Percentiles rank a stretch among this genome's conserved stretches.
Conservation (phyloP, 768 basidiomycete genomes). For the Boletus sp. region DNA sequence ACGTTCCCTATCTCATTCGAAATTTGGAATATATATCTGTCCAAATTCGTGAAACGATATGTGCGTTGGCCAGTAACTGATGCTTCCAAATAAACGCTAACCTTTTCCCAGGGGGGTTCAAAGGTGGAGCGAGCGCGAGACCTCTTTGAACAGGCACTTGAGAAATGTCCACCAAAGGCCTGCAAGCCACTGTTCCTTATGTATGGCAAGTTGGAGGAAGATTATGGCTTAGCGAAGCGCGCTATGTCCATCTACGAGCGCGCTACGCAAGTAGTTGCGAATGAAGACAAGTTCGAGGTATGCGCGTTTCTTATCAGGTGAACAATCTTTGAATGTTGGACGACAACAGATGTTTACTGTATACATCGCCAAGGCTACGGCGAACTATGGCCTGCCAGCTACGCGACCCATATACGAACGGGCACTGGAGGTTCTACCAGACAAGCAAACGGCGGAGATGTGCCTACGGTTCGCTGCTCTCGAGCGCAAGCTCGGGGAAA, state of each 20-base stretch:
- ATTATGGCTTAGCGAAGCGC: conserved; percentile 90
- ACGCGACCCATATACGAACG: conserved; percentile 96
- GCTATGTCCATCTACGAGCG: conserved; percentile 96
- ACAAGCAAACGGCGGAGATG: conserved; percentile 95
- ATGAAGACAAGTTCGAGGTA: conserved; percentile 95
- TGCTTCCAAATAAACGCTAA: background rate
- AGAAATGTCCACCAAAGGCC: conserved; percentile 92
- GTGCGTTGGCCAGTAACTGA: conserved; percentile 43
- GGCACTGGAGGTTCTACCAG: conserved; percentile 89
- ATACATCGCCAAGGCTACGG: conserved; percentile 96
- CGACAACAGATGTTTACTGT: conserved; percentile 82
- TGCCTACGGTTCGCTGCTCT: conserved; percentile 93
- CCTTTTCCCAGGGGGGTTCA: conserved; percentile 64
- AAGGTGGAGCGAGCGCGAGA: conserved; percentile 97
- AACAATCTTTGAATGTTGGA: conserved; percentile 4
- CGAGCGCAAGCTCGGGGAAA: conserved; percentile 97
- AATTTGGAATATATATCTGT: conserved; percentile 98
- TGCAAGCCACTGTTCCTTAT: conserved; percentile 94
- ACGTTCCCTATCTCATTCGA: conserved; percentile 98
- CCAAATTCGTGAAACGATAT: conserved; percentile 96
- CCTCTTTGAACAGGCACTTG: conserved; percentile 95
- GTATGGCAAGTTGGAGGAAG: conserved; percentile 96
- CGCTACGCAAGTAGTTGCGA: conserved; percentile 79
- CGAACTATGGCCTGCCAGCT: conserved; percentile 92
- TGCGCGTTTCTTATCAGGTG: conserved; percentile 13